These are phyloP conservation scores for Rosa rugosa DNA, from an alignment of 306 rosid species.

Conservation along the genomic window DNA sequence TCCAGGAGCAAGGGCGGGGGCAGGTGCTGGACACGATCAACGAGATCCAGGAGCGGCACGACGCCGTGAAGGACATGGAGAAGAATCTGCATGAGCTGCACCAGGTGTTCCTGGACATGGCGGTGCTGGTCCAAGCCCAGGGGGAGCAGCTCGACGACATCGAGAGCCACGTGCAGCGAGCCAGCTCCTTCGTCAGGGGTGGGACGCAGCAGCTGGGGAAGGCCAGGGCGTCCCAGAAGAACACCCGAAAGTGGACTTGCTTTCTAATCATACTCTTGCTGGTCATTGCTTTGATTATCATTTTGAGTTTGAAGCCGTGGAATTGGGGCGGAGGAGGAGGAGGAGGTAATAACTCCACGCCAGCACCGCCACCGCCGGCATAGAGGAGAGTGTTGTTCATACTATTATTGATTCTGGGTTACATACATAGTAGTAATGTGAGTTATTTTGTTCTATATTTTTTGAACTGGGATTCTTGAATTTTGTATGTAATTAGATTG, in stretches of 20 bases:
- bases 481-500: neutral
- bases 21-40: conserved; percentile 65
- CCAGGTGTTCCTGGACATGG: conserved; percentile 93
- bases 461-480: neutral
- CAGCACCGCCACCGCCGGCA: neutral
- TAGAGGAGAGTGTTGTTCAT: neutral
- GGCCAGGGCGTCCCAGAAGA: conserved; percentile 60
- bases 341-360: neutral
- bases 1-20: conserved; percentile 81
- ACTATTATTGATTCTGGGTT: neutral
- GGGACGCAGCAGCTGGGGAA: conserved; percentile 57
- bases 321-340: conserved; percentile 15
- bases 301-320: conserved; percentile 56
- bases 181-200: conserved; percentile 56
- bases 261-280: conserved; percentile 51
- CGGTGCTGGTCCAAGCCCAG: conserved; percentile 75
- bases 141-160: conserved; percentile 85
- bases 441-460: neutral
- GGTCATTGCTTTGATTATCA: conserved; percentile 43
- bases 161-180: conserved; percentile 69
- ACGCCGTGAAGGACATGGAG: conserved; percentile 75
- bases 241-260: conserved; percentile 58
- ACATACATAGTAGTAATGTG: too few relatives aligned
- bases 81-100: conserved; percentile 78
- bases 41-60: conserved; percentile 90